Conservation (phyloP, 306 rosid species). For the Vicia faba region DNA sequence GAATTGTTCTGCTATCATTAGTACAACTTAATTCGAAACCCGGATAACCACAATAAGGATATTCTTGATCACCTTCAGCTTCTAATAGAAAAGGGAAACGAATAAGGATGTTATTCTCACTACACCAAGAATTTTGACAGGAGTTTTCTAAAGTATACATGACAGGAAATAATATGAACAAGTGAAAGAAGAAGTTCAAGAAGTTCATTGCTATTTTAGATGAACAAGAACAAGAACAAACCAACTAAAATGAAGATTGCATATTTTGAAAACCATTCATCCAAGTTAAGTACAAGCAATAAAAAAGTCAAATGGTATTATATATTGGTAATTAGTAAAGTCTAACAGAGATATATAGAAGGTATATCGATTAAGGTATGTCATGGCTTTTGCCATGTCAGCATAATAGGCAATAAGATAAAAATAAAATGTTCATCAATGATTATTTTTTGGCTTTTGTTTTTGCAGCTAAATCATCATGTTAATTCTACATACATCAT, state of each 20-base stretch:
- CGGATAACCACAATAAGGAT: conserved; percentile 58
- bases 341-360: conserved; percentile 16
- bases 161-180: conserved; percentile 44
- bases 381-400: conserved; percentile 28
- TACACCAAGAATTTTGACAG: conserved; percentile 50
- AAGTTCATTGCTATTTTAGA: conserved; percentile 41
- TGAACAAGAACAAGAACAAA: conserved; percentile 13
- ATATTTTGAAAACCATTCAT: conserved; percentile 14
- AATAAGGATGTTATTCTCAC: conserved; percentile 36
- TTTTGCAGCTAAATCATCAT: not conserved
- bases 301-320: conserved; percentile 47
- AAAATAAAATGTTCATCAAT: not conserved
- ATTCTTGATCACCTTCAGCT: conserved; percentile 31
- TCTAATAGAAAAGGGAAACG: conserved; percentile 66
- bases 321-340: conserved; percentile 28
- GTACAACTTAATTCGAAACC: conserved; percentile 63
- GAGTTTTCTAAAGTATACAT: conserved; percentile 27
- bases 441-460: not conserved
- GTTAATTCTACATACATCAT: not conserved
- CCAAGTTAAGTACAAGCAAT: conserved; percentile 27
- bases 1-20: conserved; percentile 35
- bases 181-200: conserved; percentile 36
- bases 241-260: conserved; percentile 18
- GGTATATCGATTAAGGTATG: not conserved
- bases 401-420: not conserved